Evolutionary conservation across 192 early-diverging fungal species (phyloP), one percentile per base, ranked within the genome.

Genomic region (Coemansia sp.): DNA sequence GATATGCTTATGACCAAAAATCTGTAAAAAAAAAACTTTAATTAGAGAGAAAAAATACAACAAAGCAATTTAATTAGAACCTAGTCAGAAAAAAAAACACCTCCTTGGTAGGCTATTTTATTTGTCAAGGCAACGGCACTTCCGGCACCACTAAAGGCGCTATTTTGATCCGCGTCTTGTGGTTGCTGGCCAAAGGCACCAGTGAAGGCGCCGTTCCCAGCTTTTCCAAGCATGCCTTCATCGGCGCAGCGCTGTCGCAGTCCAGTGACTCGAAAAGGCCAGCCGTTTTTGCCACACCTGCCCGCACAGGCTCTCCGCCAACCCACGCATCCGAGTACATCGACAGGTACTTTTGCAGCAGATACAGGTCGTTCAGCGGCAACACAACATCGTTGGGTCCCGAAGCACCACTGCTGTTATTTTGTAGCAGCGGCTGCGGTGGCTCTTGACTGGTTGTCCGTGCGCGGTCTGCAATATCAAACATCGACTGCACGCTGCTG

Each of bases 261-360:
- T 11, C 42, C 42, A 45, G 42, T 14, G 42, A 45, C 10, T 45
- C 42, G 10, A 45, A 11, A 11, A 45, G 16, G 2, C 12, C 42
- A 14, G 42, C 7, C 12, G 42, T 11, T 2, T 16, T 45, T 45
- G 42, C 42, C 22, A 1, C 52, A 8, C 11, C 10, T 30, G 28
- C 52, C 2, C 60, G 36, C 30, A 25, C 20, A n/a, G 70, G 12
- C 60, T 78, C 76, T 18, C 50, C 67, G 0, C 67, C 38, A 14
- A 56, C 45, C 77, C 77, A 79, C 22, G 71, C 65, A 30, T 79
- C 71, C 61, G 64, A 54, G 48, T 79, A 79, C 65, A 73, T 54
- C 10, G 36, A 48, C 40, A 79, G 68, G 58, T 79, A 79, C 61
- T 79, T 79, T 68, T 79, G 77, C 61, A 79, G 61, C 67, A 79